phyloP scores from a whole-genome alignment of 148 eudicot genomes.

The Polygonum maritimum region DNA sequence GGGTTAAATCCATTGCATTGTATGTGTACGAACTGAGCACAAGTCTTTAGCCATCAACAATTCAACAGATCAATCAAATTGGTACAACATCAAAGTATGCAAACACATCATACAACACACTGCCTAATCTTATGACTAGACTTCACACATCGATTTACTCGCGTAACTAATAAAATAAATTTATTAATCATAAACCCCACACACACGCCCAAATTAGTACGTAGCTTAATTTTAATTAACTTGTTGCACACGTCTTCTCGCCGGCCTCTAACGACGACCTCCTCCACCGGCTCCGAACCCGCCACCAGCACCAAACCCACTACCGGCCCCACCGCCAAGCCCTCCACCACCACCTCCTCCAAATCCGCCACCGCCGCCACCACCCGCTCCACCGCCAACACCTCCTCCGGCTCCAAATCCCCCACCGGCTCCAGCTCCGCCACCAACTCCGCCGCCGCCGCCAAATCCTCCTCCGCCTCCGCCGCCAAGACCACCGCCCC shows the following conservation, averaged over 20 bases:
- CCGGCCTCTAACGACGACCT: not conserved
- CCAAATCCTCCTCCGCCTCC: conserved; percentile 8
- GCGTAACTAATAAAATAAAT: not conserved
- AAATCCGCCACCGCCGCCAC: not conserved
- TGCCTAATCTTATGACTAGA: not conserved
- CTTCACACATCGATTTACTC: not conserved
- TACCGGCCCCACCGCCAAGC: not conserved
- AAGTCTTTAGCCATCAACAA: not conserved
- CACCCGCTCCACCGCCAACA: conserved; percentile 2
- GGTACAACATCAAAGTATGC: not conserved
- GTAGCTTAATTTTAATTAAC: not conserved
- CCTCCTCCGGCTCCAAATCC: conserved; percentile 6
- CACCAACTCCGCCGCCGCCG: conserved; percentile 3
- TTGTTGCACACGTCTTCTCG: not conserved
- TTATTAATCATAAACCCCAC: not conserved
- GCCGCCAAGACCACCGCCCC: not conserved
- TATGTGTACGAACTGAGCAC: not conserved
- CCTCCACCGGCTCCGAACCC: conserved; percentile 2
- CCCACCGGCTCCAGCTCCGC: conserved; percentile 1
- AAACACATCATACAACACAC: not conserved
- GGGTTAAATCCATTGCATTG: too few species aligned
- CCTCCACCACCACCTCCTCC: conserved; percentile 6
- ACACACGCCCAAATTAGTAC: not conserved
- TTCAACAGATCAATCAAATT: not conserved
- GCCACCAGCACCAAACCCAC: not conserved